phyloP scores from a whole-genome alignment of 768 basidiomycete genomes.

The Suillus sp. region DNA sequence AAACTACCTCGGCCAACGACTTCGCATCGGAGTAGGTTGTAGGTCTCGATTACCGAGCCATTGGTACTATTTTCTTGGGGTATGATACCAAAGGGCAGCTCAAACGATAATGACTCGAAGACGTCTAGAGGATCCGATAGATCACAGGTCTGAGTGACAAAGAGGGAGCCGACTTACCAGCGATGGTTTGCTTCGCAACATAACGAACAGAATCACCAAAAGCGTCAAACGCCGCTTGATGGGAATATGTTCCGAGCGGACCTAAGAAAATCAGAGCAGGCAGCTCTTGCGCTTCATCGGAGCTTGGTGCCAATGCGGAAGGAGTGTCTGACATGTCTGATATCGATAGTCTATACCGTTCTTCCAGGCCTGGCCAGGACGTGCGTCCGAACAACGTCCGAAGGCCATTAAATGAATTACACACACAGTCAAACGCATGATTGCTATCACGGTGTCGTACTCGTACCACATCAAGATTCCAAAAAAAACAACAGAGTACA shows the following conservation, averaged over 20 bases:
- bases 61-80: conserved; percentile 83
- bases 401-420: not conserved
- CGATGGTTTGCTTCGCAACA: conserved; percentile 40
- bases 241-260: conserved; percentile 71
- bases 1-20: conserved; percentile 44
- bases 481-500: not conserved
- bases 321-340: not conserved
- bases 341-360: not conserved
- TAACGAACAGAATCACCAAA: conserved; percentile 52
- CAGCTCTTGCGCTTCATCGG: conserved; percentile 12
- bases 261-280: conserved; percentile 57
- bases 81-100: conserved; percentile 56
- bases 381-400: too few relatives aligned
- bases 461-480: not conserved
- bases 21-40: conserved; percentile 57
- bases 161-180: conserved; percentile 33
- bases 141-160: conserved; percentile 4
- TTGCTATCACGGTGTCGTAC: not conserved
- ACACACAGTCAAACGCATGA: not conserved
- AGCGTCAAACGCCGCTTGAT: conserved; percentile 54
- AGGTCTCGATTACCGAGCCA: conserved; percentile 75
- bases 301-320: conserved; percentile 1
- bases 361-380: not conserved
- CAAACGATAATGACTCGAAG: conserved; percentile 50
- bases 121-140: conserved; percentile 46